A percentile compares a stretch with the other conserved stretches of the same genome.
Evolutionary conservation across 441 rosid species (phyloP).

Genomic region (Populus hybrid): DNA sequence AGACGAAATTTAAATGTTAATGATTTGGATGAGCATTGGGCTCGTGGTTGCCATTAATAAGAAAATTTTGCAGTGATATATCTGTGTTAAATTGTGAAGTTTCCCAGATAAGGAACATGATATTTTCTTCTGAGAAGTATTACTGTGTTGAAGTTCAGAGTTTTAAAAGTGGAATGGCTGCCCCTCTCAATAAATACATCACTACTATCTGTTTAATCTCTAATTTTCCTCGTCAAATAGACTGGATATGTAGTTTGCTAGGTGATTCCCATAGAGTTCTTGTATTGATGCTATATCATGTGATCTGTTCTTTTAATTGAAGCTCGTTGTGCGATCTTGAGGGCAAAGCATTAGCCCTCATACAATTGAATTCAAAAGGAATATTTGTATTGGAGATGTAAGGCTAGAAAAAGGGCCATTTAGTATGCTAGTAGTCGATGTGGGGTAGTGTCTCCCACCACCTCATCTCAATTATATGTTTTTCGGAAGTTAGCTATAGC

Average conservation of each 20-base stretch:
- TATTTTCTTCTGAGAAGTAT: background rate
- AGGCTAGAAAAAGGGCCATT: background rate
- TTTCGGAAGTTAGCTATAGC: too few relatives aligned
- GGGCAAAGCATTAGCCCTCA: background rate
- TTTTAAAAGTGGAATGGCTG: background rate
- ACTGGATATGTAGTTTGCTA: background rate
- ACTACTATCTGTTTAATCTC: too few relatives aligned
- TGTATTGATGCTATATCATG: background rate
- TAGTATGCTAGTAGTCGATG: too few relatives aligned
- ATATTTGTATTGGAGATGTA: background rate
- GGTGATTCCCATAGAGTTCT: background rate
- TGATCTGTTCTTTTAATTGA: background rate
- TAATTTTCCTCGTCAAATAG: background rate
- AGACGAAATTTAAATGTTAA: background rate
- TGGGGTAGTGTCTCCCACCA: too few relatives aligned
- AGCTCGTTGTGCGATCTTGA: too few relatives aligned
- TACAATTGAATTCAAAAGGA: background rate
- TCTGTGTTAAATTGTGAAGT: background rate
- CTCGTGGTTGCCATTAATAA: background rate
- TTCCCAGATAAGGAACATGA: background rate
- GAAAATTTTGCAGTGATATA: slow-evolving; percentile 10
- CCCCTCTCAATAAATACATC: background rate
- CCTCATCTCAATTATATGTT: too few relatives aligned
- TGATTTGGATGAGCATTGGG: slow-evolving; percentile 7
- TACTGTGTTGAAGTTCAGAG: background rate